A percentile compares a stretch with the other conserved stretches of the same genome.
phyloP scores from a whole-genome alignment of 495 filamentous ascomycete species.

The Xylaria telfairii region DNA sequence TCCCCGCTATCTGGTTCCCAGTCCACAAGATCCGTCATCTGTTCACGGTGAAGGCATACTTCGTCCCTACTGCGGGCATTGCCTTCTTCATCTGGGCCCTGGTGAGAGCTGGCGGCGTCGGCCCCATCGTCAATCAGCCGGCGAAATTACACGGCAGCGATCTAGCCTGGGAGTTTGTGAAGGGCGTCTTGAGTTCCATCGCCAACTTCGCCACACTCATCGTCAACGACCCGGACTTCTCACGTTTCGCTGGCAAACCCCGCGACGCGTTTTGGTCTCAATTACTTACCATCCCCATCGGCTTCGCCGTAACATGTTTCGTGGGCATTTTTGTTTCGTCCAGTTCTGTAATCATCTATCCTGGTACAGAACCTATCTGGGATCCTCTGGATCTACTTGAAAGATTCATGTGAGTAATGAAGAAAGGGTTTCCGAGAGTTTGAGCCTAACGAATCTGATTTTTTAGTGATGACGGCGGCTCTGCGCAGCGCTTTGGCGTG shows the following conservation, averaged over 20 bases:
- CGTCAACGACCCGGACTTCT: constrained; percentile 87
- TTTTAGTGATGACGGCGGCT: constrained; percentile 63
- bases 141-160: constrained; percentile 67
- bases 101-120: constrained; percentile 80
- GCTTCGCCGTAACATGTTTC: constrained; percentile 88
- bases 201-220: constrained; percentile 92
- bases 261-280: constrained; percentile 89
- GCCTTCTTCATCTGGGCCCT: constrained; percentile 93
- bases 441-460: constrained; percentile 3
- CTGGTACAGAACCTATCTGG: constrained; percentile 75
- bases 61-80: constrained; percentile 83
- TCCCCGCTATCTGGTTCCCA: constrained; percentile 87
- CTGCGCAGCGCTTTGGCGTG: constrained; percentile 81
- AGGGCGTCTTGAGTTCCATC: constrained; percentile 85
- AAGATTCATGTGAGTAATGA: constrained; percentile 62
- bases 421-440: background rate
- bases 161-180: constrained; percentile 82
- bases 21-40: constrained; percentile 81
- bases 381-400: constrained; percentile 80
- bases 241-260: constrained; percentile 83
- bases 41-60: constrained; percentile 88
- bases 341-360: constrained; percentile 77
- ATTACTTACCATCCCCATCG: constrained; percentile 81
- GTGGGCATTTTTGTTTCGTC: constrained; percentile 95
- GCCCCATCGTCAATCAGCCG: constrained; percentile 81